These are phyloP conservation scores for Fusarium praegraminearum DNA, from an alignment of 2,329 filamentous ascomycete genomes.

Conservation along the genomic window DNA sequence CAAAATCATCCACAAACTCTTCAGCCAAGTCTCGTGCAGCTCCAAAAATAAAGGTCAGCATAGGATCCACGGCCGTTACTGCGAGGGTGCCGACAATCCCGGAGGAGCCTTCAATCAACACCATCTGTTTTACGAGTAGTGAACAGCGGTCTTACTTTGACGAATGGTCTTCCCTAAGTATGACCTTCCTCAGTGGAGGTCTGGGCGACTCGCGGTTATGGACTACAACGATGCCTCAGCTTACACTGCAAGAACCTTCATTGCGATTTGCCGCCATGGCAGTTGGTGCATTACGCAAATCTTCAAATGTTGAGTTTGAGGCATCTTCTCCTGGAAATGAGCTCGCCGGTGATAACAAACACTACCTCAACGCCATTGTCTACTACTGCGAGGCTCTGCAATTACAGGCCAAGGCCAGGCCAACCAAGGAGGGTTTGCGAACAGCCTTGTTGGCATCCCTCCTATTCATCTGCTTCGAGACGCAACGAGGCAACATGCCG, in stretches of 20 bases:
- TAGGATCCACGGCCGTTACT: conserved; percentile 44
- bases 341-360: conserved; percentile 49
- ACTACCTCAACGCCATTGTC: conserved; percentile 56
- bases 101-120: conserved; percentile 52
- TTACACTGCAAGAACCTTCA: conserved; percentile 54
- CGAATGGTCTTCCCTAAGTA: conserved; percentile 53
- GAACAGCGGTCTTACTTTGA: conserved; percentile 55
- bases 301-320: conserved; percentile 45
- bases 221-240: conserved; percentile 57
- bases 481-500: conserved; percentile 55
- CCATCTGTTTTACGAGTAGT: conserved; percentile 51
- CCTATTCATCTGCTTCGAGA: conserved; percentile 58
- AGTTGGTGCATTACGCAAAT: conserved; percentile 55
- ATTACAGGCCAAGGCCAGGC: conserved; percentile 53
- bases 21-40: conserved; percentile 17
- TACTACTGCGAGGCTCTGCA: conserved; percentile 59
- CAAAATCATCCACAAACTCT: conserved; percentile 10
- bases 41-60: conserved; percentile 34
- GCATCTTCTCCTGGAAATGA: conserved; percentile 32
- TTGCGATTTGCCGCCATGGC: conserved; percentile 57
- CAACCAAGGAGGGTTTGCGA: conserved; percentile 53
- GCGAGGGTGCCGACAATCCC: conserved; percentile 49
- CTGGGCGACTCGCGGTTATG: conserved; percentile 53
- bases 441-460: conserved; percentile 56
- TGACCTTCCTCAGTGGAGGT: conserved; percentile 53